A percentile compares a stretch with the other conserved stretches of the same genome.
Evolutionary conservation across 768 basidiomycete species (phyloP).

Genomic region (Hysterangium stoloniferum): DNA sequence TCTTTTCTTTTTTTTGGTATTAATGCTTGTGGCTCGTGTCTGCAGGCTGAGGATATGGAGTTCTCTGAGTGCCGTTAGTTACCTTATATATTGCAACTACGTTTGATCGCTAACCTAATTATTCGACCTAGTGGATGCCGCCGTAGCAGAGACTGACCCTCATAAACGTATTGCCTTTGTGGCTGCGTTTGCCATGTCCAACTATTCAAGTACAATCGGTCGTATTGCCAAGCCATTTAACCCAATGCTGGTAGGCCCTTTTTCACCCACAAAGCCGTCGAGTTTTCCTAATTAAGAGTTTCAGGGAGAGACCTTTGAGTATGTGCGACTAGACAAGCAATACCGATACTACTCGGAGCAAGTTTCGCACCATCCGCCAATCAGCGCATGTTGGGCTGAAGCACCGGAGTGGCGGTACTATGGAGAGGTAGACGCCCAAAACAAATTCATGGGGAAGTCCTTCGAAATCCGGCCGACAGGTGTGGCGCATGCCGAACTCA

Average conservation of each 20-base stretch:
- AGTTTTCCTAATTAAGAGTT: not conserved
- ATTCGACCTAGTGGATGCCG: conserved; percentile 63
- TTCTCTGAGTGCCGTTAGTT: conserved; percentile 83
- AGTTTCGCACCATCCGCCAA: conserved; percentile 95
- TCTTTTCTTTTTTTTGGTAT: not conserved
- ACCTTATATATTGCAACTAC: conserved; percentile 3
- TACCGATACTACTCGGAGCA: conserved; percentile 95
- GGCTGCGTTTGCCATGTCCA: conserved; percentile 95
- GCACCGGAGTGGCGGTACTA: conserved; percentile 85
- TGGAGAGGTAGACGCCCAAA: conserved; percentile 91
- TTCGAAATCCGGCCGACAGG: conserved; percentile 96
- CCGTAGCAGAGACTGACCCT: conserved; percentile 67
- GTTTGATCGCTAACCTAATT: conserved; percentile 7
- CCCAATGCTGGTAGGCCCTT: conserved; percentile 71
- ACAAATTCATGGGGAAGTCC: conserved; percentile 92
- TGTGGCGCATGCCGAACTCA: conserved; percentile 80
- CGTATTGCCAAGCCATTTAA: conserved; percentile 97
- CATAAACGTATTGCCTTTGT: conserved; percentile 84
- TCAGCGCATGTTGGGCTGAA: conserved; percentile 94
- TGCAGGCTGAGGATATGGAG: conserved; percentile 90
- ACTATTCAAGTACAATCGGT: conserved; percentile 94
- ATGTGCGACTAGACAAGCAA: conserved; percentile 77
- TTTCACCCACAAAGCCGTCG: too few relatives aligned
- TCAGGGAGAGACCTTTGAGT: conserved; percentile 91
- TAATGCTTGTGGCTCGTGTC: too few relatives aligned